Percentiles rank a stretch among this genome's conserved stretches.
phyloP scores from a whole-genome alignment of 2,329 filamentous ascomycete genomes.

The Aphanocladium album region DNA sequence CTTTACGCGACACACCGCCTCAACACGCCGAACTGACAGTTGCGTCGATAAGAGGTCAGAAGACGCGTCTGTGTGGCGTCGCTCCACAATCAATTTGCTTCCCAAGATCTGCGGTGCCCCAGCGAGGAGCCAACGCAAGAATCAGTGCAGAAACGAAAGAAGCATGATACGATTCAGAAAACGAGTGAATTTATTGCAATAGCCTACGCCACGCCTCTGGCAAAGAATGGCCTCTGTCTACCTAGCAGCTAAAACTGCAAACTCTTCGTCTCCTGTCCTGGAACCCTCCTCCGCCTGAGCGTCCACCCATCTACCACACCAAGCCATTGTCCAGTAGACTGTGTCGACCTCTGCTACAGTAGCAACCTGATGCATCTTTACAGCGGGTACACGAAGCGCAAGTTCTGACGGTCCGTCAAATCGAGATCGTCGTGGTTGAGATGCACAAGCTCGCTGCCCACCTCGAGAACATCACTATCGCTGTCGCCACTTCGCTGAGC shows the following conservation, averaged over 20 bases:
- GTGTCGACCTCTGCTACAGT: neutral
- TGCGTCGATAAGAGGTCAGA: too few relatives aligned
- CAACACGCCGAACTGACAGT: too few relatives aligned
- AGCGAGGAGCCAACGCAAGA: too few relatives aligned
- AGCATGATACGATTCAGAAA: neutral
- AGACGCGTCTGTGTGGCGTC: neutral
- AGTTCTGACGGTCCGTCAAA: conserved; percentile 18
- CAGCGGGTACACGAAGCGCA: conserved; percentile 25
- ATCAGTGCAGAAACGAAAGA: too few relatives aligned
- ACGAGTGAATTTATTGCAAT: neutral
- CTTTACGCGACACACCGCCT: neutral
- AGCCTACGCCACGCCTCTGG: neutral
- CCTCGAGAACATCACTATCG: conserved; percentile 17
- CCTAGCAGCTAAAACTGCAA: neutral
- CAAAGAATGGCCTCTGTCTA: neutral
- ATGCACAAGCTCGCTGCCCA: conserved; percentile 16
- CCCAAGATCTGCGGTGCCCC: too few relatives aligned
- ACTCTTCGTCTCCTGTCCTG: neutral
- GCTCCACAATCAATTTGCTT: neutral
- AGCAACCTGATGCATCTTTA: conserved; percentile 16
- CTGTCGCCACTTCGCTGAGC: conserved; percentile 8
- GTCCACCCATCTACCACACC: neutral
- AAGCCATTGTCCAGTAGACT: neutral
- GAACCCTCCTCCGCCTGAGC: neutral
- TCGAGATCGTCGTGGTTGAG: conserved; percentile 18